Conservation (phyloP, 2,329 filamentous ascomycete species). For the Aspergillus eucalypticola region DNA sequence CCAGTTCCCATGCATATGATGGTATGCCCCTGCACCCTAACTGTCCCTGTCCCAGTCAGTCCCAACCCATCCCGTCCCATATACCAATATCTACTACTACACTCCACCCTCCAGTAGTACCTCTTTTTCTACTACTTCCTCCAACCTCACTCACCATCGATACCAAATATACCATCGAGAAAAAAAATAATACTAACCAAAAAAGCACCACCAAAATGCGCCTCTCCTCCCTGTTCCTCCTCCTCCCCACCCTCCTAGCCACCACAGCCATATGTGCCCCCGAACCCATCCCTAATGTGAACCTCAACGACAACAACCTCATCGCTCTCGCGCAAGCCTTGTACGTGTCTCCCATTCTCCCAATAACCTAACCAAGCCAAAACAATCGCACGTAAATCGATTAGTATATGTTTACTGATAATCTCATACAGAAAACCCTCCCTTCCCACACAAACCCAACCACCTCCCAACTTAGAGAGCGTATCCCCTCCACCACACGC, state of each 20-base stretch:
- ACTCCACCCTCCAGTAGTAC: not conserved
- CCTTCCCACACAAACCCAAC: slow-evolving; percentile 19
- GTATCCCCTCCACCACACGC: slow-evolving; percentile 33
- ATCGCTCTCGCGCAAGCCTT: slow-evolving; percentile 23
- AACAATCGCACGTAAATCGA: no score
- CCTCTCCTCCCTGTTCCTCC: slow-evolving; percentile 15
- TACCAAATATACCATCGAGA: no score
- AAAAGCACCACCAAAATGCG: slow-evolving; percentile 17
- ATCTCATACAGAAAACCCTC: slow-evolving; percentile 11
- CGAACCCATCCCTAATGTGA: slow-evolving; percentile 14
- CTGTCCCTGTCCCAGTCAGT: not conserved
- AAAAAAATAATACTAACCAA: not conserved
- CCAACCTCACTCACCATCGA: not conserved
- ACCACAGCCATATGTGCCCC: slow-evolving; percentile 20
- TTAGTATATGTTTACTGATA: slow-evolving; percentile 1
- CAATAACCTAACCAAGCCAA: not conserved
- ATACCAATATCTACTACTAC: not conserved
- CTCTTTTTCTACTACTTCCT: not conserved
- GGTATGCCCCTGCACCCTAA: not conserved
- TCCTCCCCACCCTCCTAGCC: slow-evolving; percentile 17
- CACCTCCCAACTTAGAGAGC: slow-evolving; percentile 30
- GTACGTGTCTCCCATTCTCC: slow-evolving; percentile 1
- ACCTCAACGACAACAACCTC: slow-evolving; percentile 17
- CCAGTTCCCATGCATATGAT: not conserved
- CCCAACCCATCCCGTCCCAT: not conserved